Base-by-base conservation (phyloP, 208 protist genomes). In the Trypanosoma melophagium region DNA sequence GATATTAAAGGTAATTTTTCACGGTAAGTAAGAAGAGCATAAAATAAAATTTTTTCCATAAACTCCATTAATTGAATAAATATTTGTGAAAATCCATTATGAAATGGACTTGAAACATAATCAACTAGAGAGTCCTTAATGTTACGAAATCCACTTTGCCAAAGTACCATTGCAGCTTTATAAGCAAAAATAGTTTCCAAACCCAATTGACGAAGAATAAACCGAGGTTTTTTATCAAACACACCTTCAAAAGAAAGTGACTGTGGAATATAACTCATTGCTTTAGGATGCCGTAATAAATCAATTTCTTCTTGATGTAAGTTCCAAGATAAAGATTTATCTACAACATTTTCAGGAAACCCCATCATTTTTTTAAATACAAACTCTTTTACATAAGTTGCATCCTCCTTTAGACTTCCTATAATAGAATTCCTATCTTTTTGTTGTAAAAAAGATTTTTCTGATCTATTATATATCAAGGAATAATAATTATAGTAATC, bases 121-220 rank as follows among this genome's bases (percentile, higher is more conserved):
- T 74, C 69, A 49, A 61, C 12, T 49, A 74, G 45, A 49, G 58
- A 53, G 7, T 62, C 60, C 40, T 2, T 68, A 50, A 74, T 45
- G 54, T 60, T 61, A 42, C 19, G 41, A 28, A 7, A 40, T 52
- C 42, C 54, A 47, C 9, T 56, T 47, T 86, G 75, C 42, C 69
- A 62, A 70, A 80, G 60, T 45, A 64, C 61, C 3, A 47, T 41
- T 3, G 79, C 73, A 0, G 76, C 77, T 31, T 66, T 71, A 51
- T 87, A 74, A 9, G 86, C 86, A 76, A 89, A 89, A 28, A 89
- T 70, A 66, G 84, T 76, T 71, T 92, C 86, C 28, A 92, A 53
- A 22, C 86, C 86, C 10, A 92, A 66, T 51, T 86, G 80, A 25
- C 83, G 77, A 60, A 92, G 74, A 52, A 92, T 68, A 60, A 86